phyloP scores from a whole-genome alignment of 2,329 filamentous ascomycete genomes.

The Aspergillus spinulosporus region DNA sequence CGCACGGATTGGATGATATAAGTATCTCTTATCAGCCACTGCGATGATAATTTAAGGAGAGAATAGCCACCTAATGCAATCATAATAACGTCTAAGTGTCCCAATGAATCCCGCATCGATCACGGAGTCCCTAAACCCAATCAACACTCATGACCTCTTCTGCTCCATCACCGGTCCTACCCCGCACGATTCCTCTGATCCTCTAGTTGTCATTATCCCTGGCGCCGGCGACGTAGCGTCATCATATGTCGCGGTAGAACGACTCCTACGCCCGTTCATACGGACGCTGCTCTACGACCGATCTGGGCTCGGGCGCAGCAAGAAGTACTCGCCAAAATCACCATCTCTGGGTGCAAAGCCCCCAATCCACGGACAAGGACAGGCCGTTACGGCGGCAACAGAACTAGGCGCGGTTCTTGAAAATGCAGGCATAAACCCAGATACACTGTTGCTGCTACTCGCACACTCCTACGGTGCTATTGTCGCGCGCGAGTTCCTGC shows the following conservation, averaged over 20 bases:
- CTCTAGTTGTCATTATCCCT: slow-evolving; percentile 37
- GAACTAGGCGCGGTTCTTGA: slow-evolving; percentile 36
- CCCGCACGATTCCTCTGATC: slow-evolving; percentile 23
- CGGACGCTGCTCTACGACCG: slow-evolving; percentile 41
- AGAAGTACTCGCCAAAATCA: slow-evolving; percentile 20
- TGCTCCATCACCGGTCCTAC: slow-evolving; percentile 28
- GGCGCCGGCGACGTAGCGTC: slow-evolving; percentile 39
- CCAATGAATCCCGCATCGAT: background rate
- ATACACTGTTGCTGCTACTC: slow-evolving; percentile 35
- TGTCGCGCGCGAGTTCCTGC: slow-evolving; percentile 42
- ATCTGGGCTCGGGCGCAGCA: slow-evolving; percentile 40
- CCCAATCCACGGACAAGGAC: background rate
- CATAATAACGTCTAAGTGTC: no score
- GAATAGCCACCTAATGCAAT: no score
- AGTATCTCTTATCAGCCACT: no score
- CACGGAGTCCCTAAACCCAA: slow-evolving; percentile 24
- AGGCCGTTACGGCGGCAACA: slow-evolving; percentile 29
- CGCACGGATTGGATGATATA: no score
- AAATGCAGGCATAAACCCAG: slow-evolving; percentile 15
- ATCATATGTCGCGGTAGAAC: slow-evolving; percentile 35
- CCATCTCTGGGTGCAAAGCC: background rate
- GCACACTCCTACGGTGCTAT: slow-evolving; percentile 46
- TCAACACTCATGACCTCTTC: slow-evolving; percentile 37
- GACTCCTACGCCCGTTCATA: slow-evolving; percentile 29
- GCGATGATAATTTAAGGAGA: no score